These are phyloP conservation scores for Dissophora ornata DNA, from an alignment of 192 early-diverging fungal species.

Conservation along the genomic window DNA sequence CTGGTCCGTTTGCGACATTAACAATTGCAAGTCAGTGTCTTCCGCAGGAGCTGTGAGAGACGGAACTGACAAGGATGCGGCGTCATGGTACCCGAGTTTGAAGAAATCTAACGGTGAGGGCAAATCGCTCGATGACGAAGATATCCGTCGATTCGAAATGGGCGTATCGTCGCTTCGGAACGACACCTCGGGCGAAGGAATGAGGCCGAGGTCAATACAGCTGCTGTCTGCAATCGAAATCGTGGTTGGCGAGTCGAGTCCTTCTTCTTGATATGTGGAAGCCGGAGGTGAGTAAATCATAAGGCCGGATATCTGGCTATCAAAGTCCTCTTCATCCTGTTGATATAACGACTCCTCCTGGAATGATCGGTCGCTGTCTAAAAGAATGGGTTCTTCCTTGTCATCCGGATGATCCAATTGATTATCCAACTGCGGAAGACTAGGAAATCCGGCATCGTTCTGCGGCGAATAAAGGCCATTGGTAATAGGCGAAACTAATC, in stretches of 20 bases:
- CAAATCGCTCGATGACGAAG: conserved; percentile 12
- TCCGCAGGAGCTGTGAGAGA: background rate
- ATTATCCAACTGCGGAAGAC: background rate
- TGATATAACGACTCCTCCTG: background rate
- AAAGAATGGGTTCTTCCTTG: background rate
- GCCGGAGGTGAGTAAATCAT: background rate
- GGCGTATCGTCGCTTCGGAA: background rate
- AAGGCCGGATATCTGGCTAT: background rate
- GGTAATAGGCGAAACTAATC: background rate
- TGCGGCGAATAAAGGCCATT: background rate
- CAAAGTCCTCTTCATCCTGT: background rate
- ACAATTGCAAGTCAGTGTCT: too few relatives aligned
- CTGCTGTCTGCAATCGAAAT: background rate
- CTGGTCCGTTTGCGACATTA: too few relatives aligned
- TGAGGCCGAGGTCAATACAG: background rate
- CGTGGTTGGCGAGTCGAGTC: too few relatives aligned
- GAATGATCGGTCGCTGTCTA: background rate
- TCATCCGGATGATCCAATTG: too few relatives aligned
- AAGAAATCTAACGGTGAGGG: conserved; percentile 42
- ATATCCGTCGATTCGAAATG: background rate
- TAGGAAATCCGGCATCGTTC: background rate
- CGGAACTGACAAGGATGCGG: background rate
- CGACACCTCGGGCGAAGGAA: background rate
- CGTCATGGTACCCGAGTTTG: conserved; percentile 9
- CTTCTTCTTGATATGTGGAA: too few relatives aligned